Evolutionary conservation across 805 yeast genomes (phyloP).

Genomic region (Zygotorulaspora danielsina): DNA sequence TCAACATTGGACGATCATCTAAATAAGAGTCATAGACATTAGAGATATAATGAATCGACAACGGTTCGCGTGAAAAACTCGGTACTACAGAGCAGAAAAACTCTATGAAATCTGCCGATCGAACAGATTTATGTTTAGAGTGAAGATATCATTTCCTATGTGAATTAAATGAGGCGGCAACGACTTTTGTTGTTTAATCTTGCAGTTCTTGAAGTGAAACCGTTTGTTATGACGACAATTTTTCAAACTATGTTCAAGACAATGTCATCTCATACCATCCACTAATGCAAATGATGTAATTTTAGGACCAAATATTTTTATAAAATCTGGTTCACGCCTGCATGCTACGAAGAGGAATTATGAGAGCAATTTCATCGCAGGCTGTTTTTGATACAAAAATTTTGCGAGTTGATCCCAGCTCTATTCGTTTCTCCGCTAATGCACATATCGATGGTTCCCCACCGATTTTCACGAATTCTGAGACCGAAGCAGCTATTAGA

Average conservation of each 20-base stretch:
- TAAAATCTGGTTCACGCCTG: not conserved
- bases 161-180: too few relatives aligned
- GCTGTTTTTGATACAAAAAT: slow-evolving; percentile 39
- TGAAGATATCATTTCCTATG: too few relatives aligned
- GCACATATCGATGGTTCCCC: slow-evolving; percentile 38
- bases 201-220: too few relatives aligned
- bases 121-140: too few relatives aligned
- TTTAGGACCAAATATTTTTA: not conserved
- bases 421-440: slow-evolving; percentile 44
- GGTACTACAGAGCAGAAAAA: too few relatives aligned
- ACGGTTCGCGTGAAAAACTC: too few relatives aligned
- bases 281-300: not conserved
- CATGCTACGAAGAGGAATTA: slow-evolving; percentile 8
- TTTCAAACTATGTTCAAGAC: slow-evolving; percentile 2
- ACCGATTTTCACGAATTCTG: slow-evolving; percentile 48
- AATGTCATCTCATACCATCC: slow-evolving; percentile 8
- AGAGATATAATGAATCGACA: too few relatives aligned
- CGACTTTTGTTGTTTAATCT: too few relatives aligned
- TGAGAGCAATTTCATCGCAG: slow-evolving; percentile 8
- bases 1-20: too few relatives aligned
- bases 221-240: slow-evolving; percentile 14
- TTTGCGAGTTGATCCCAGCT: slow-evolving; percentile 50
- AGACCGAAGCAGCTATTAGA: slow-evolving; percentile 47
- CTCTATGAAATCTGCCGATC: too few relatives aligned
- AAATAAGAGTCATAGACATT: too few relatives aligned